Evolutionary conservation across 2,329 filamentous ascomycete species (phyloP), one percentile per base, ranked within the genome.

Genomic region (Arachnopeziza araneosa): DNA sequence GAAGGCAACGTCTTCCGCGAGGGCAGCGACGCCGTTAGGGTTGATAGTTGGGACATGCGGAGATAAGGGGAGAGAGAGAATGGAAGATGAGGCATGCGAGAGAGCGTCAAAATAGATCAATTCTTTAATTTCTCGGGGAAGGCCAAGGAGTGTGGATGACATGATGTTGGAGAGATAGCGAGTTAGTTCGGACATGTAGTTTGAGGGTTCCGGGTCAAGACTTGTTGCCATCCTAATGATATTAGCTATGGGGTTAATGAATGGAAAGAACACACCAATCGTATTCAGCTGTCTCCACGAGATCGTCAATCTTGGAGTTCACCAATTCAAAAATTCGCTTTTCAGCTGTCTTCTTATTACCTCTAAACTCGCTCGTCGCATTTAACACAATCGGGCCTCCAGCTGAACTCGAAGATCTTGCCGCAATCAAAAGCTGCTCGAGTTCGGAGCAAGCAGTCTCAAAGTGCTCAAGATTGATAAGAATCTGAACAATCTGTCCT

Each of bases 261-360:
- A 8, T 14, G 7, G 57, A 24, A 52, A 52, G 8, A 30, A 64
- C 76, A 58, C 76, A 86, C 88, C 95, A 99, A 73, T 98, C 91
- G 72, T 99, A 99, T 75, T 99, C 95, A 32, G 95, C 93, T 0
- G 93, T 98, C 69, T 97, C 93, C 58, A 99, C 90, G 12, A 99
- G 83, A 72, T 99, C 95, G 71, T 98, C 93, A 68, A 99, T 98
- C 78, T 99, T 99, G 60, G 90, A 96, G 76, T 99, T 98, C 64
- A 99, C 95, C 0, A 99, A 83, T 75, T 99, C 96, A 71, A 99
- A 99, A 60, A 99, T 98, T 36, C 96, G 89, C 76, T 97, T 96
- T 72, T 97, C 93, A 0, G 95, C 95, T 1, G 89, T 92, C 77
- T 98, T 97, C 76, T 97, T 97, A 72, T 96, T 93, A 69, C 83